A percentile compares a stretch with the other conserved stretches of the same genome.
phyloP scores from a whole-genome alignment of 169 alveolate genomes.

The Eimeria brunetti region DNA sequence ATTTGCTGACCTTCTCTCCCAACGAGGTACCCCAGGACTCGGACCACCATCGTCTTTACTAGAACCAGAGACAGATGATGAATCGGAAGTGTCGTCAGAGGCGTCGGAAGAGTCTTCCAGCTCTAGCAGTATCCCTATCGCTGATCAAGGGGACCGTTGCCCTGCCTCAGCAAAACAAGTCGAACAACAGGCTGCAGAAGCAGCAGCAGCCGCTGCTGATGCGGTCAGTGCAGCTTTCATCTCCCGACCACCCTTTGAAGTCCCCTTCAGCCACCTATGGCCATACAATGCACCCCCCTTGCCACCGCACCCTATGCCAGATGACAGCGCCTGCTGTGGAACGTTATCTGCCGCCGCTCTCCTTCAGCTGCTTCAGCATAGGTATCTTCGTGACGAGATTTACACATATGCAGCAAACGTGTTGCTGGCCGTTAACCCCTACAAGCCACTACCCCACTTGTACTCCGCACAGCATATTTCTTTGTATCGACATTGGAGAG shows the following conservation, averaged over 20 bases:
- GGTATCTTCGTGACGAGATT: slow-evolving; percentile 82
- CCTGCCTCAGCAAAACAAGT: not conserved
- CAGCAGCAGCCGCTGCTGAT: slow-evolving; percentile 29
- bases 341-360: slow-evolving; percentile 59
- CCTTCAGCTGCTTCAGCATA: slow-evolving; percentile 62
- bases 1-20: slow-evolving; percentile 46
- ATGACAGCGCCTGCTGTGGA: slow-evolving; percentile 57
- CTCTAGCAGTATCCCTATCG: not conserved
- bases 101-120: not conserved
- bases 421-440: slow-evolving; percentile 98
- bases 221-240: not conserved
- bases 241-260: slow-evolving; percentile 24
- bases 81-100: not conserved
- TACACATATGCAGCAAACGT: slow-evolving; percentile 98
- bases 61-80: not conserved
- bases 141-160: not conserved
- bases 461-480: slow-evolving; percentile 73
- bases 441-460: slow-evolving; percentile 76
- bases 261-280: slow-evolving; percentile 48
- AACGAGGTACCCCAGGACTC: not conserved
- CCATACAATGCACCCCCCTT: slow-evolving; percentile 64
- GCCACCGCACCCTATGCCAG: slow-evolving; percentile 68
- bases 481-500: slow-evolving; percentile 51
- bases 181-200: not conserved
- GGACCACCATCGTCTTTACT: not conserved